phyloP scores from a whole-genome alignment of 331 rosid genomes.

The Arachis monticola region DNA sequence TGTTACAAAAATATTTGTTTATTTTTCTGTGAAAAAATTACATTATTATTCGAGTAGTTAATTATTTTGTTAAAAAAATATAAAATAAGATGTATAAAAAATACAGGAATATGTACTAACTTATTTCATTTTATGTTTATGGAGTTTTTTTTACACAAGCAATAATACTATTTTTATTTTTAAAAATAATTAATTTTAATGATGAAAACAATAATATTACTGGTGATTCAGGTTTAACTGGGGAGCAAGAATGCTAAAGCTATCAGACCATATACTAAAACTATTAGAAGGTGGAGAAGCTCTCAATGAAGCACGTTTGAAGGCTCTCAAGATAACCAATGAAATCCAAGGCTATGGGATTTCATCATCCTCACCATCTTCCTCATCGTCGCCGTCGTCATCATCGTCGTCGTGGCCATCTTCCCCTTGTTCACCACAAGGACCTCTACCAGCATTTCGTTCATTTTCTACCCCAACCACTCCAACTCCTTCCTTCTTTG shows the following conservation, averaged over 20 bases:
- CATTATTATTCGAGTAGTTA: too few species aligned
- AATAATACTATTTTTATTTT: too few species aligned
- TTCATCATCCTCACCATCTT: conserved; percentile 36
- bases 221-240: conserved; percentile 63
- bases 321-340: conserved; percentile 70
- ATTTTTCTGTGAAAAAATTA: too few species aligned
- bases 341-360: conserved; percentile 86
- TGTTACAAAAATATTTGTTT: too few species aligned
- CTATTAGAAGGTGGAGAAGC: conserved; percentile 55
- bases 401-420: conserved; percentile 36
- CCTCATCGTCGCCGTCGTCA: conserved; percentile 34
- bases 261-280: conserved; percentile 57
- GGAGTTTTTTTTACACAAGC: too few species aligned
- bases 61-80: too few species aligned
- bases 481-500: conserved; percentile 29
- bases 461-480: conserved; percentile 49
- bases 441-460: conserved; percentile 46
- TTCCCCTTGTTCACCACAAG: conserved; percentile 41
- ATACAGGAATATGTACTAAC: too few species aligned
- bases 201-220: too few species aligned
- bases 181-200: too few species aligned
- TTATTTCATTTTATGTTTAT: too few species aligned
- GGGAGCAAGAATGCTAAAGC: conserved; percentile 70
- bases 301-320: conserved; percentile 63
- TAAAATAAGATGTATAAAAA: too few species aligned